Evolutionary conservation across 306 rosid species (phyloP).

Genomic region (Cucurbita maxima): DNA sequence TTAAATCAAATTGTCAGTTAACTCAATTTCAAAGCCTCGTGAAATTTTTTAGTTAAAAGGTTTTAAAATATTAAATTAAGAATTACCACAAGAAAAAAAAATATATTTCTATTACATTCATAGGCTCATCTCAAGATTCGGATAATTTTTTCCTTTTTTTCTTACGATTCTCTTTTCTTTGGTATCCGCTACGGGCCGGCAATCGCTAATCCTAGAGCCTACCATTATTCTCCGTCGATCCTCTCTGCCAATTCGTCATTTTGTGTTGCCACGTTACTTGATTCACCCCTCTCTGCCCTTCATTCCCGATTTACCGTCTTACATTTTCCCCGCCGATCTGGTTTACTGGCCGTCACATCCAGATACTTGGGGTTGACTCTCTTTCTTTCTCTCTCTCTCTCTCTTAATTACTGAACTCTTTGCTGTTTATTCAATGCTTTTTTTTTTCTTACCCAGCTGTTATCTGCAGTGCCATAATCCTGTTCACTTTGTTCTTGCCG

Average conservation of each 20-base stretch:
- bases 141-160: not conserved
- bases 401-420: constrained; percentile 13
- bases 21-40: not conserved
- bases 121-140: not conserved
- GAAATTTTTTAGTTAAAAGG: not conserved
- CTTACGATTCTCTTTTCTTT: not conserved
- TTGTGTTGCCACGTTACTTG: not conserved
- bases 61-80: too few relatives aligned
- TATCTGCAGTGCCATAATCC: constrained; percentile 32
- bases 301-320: not conserved
- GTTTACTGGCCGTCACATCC: not conserved
- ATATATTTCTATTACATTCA: not conserved
- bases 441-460: constrained; percentile 20
- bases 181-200: not conserved
- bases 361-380: constrained; percentile 4
- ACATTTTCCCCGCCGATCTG: not conserved
- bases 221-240: not conserved
- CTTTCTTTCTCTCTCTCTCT: constrained; percentile 11
- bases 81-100: not conserved
- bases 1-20: not conserved
- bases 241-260: not conserved
- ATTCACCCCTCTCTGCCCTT: not conserved
- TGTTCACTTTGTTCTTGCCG: constrained; percentile 33
- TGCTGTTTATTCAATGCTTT: constrained; percentile 18
- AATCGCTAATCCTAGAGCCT: constrained; percentile 3